Conservation (phyloP, 2,329 filamentous ascomycete species). For the Chaetomiaceae sp. region DNA sequence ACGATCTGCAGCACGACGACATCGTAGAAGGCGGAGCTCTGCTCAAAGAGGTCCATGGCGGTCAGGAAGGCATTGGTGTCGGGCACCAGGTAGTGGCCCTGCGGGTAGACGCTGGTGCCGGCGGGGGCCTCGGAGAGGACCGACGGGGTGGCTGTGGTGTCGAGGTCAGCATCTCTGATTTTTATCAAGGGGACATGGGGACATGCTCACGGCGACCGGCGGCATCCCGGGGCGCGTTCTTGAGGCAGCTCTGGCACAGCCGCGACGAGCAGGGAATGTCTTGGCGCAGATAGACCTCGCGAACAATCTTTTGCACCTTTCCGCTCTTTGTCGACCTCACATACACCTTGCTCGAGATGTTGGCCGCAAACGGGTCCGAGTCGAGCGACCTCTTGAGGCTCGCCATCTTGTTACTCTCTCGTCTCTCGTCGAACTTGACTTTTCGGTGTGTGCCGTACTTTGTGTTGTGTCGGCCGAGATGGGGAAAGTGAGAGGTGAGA, state of each 20-base stretch:
- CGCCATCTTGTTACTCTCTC: constrained; percentile 46
- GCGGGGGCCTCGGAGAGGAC: constrained; percentile 85
- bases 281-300: constrained; percentile 90
- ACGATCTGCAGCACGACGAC: constrained; percentile 96
- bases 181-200: background rate
- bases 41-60: constrained; percentile 96
- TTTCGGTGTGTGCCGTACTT: too few relatives aligned
- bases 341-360: constrained; percentile 92
- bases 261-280: constrained; percentile 97
- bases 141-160: constrained; percentile 63
- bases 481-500: background rate
- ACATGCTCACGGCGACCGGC: constrained; percentile 61
- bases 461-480: too few relatives aligned
- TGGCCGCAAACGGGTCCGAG: constrained; percentile 55
- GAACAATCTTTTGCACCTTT: constrained; percentile 98
- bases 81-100: constrained; percentile 89
- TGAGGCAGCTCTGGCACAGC: constrained; percentile 72
- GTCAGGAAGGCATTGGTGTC: constrained; percentile 95
- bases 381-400: constrained; percentile 58
- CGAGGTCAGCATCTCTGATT: constrained; percentile 23
- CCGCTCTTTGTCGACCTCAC: constrained; percentile 91
- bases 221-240: constrained; percentile 72
- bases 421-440: background rate
- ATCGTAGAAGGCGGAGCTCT: constrained; percentile 86
- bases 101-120: constrained; percentile 73